Evolutionary conservation across 441 rosid genomes (phyloP), one percentile per base, ranked within the genome.

Genomic region (Daphne laureola): DNA sequence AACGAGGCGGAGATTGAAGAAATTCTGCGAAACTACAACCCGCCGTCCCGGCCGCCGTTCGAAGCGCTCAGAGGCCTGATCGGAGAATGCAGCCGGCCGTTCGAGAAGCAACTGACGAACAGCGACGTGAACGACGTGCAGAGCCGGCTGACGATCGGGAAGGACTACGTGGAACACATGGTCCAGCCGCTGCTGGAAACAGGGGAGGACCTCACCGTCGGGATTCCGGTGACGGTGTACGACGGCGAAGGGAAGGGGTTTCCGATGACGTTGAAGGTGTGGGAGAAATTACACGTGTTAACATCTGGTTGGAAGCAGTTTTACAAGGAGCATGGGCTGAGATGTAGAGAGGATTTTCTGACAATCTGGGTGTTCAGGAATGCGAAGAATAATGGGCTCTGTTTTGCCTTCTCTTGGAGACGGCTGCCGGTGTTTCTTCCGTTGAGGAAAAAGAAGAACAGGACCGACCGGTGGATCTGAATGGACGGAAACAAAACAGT

Each of bases 91-190:
- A 55, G 61, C 43, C 12, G 43, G 42, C 61, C 73, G 8, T 68
- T 65, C 5, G 55, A 58, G 54, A 73, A 68, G 55, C 77, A 65
- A 15, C 35, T 65, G 42, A 65, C 73, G 2, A 12, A 8, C 0
- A 68, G 63, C 5, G 71, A 68, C 43, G 43, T 52, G 7, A 54
- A 41, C 27, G 14, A 25, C 4, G 17, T n/a, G 21, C 73, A 68
- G 16, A 41, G 63, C 45, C 56, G 73, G 51, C 57, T 73, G 26
- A 41, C 64, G 2, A 21, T 72, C 45, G 51, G 23, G 41, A 65
- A 68, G 41, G n/a, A 5, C 0, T 16, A 58, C 14, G 49, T 42
- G 0, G 14, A 38, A 13, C 15, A n/a, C 0, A 14, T n/a, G 2
- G 41, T 73, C 9, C 1, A 4, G 57, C 77, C 68, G 0, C 26